phyloP scores from a whole-genome alignment of 2,329 filamentous ascomycete genomes.

The Camillea tinctor region DNA sequence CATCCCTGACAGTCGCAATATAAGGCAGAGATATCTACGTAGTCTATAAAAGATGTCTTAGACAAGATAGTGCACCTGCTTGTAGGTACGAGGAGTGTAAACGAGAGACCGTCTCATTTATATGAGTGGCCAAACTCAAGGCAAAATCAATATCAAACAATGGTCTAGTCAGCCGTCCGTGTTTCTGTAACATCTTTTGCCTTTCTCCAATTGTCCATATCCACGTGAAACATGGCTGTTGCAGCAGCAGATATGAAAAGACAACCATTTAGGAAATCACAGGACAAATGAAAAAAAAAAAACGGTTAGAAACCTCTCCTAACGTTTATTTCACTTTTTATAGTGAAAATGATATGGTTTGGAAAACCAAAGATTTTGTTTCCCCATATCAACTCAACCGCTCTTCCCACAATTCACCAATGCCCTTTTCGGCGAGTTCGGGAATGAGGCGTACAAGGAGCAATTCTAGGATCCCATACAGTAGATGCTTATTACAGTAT shows the following conservation, averaged over 20 bases:
- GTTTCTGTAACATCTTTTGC: background rate
- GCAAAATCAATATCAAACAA: background rate
- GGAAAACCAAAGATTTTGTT: constrained; percentile 2
- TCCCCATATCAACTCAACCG: constrained; percentile 47
- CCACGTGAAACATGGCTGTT: background rate
- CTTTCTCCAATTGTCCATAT: background rate
- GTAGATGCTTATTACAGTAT: constrained; percentile 90
- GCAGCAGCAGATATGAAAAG: background rate
- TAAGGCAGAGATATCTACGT: background rate
- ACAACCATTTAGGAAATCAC: background rate
- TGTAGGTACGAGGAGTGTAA: background rate
- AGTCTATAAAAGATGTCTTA: background rate
- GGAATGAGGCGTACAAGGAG: constrained; percentile 80
- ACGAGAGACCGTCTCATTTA: background rate
- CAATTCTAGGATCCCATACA: constrained; percentile 80
- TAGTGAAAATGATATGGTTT: background rate
- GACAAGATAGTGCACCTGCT: background rate
- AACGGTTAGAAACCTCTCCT: background rate
- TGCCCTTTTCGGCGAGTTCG: constrained; percentile 72
- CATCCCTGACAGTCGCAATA: background rate
- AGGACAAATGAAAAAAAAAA: background rate
- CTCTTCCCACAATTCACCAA: constrained; percentile 72
- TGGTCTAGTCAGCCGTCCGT: background rate
- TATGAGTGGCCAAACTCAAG: background rate
- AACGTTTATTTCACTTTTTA: background rate